Base-by-base conservation (phyloP, 305 asterid species). In the Ilex paraguariensis region DNA sequence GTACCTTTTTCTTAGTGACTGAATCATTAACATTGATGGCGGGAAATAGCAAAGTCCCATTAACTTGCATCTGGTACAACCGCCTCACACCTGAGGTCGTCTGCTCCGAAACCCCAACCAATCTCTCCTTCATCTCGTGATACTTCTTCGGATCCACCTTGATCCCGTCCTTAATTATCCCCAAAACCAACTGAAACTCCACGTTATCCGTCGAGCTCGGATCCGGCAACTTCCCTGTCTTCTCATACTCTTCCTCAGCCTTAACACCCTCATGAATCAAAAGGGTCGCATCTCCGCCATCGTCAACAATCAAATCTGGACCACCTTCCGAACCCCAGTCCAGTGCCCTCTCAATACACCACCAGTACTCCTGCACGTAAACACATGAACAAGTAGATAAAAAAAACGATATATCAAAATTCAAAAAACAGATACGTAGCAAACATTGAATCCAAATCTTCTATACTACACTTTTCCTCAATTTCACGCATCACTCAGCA, bases 291-390 rank as follows among this genome's bases (percentile, higher is more conserved):
- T 36, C 42, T 5, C 42, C 42, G 3, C 69, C 69, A 60, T 65
- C 69, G 49, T 65, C 69, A 12, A 65, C 69, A 9, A 65, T 65
- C 56, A 65, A 40, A 52, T 58, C 69, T 7, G 75, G 70, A n/a
- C 75, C 75, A 7, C 75, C 70, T 0, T 51, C 75, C 3, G 62
- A 46, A 33, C 75, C 75, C 75, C 75, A 70, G 6, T 70, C 75
- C 28, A 70, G 57, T 3, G 66, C 69, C 28, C 75, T 55, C 65
- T 70, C 75, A 1, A 70, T 58, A 42, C 66, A 70, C 75, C 75
- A 70, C 75, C 75, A 70, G 50, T 70, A 70, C 66, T 63, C 69
- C 61, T 63, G 70, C 56, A 70, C 11, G 32, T 48, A 36, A 36
- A 36, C 42, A 36, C 42, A 36, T 36, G 6, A 36, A 36, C 9